Evolutionary conservation across 2,329 filamentous ascomycete genomes (phyloP).

Genomic region (Huntiella abstrusa): DNA sequence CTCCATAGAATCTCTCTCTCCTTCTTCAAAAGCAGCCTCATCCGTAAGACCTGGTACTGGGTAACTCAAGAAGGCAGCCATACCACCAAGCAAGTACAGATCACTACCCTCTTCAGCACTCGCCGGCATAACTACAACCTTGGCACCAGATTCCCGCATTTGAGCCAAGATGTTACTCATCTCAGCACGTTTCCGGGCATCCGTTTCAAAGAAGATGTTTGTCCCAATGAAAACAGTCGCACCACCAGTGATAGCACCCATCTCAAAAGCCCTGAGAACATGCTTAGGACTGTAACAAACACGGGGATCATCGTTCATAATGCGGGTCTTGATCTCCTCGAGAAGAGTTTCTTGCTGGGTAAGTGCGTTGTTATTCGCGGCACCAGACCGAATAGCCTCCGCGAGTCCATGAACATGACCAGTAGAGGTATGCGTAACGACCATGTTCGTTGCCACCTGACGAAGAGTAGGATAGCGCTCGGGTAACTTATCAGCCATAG

Average conservation of each 20-base stretch:
- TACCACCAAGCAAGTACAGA: slow-evolving; percentile 65
- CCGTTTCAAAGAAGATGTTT: slow-evolving; percentile 65
- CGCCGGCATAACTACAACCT: slow-evolving; percentile 35
- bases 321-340: slow-evolving; percentile 53
- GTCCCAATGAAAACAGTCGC: slow-evolving; percentile 77
- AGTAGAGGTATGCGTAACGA: slow-evolving; percentile 66
- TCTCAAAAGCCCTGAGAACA: slow-evolving; percentile 63
- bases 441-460: slow-evolving; percentile 39
- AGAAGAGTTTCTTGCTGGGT: slow-evolving; percentile 61
- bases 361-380: slow-evolving; percentile 62
- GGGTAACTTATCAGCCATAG: slow-evolving; percentile 21
- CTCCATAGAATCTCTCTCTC: slow-evolving; percentile 7
- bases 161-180: slow-evolving; percentile 78
- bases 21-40: slow-evolving; percentile 31
- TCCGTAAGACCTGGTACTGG: slow-evolving; percentile 69
- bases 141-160: slow-evolving; percentile 66
- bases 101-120: slow-evolving; percentile 66
- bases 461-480: slow-evolving; percentile 47
- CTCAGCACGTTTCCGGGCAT: slow-evolving; percentile 54
- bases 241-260: slow-evolving; percentile 73
- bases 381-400: slow-evolving; percentile 66
- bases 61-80: slow-evolving; percentile 82
- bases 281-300: slow-evolving; percentile 81
- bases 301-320: slow-evolving; percentile 69
- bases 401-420: slow-evolving; percentile 75